phyloP scores from a whole-genome alignment of 139 green algal species.

The Diplosphaera chodatii region DNA sequence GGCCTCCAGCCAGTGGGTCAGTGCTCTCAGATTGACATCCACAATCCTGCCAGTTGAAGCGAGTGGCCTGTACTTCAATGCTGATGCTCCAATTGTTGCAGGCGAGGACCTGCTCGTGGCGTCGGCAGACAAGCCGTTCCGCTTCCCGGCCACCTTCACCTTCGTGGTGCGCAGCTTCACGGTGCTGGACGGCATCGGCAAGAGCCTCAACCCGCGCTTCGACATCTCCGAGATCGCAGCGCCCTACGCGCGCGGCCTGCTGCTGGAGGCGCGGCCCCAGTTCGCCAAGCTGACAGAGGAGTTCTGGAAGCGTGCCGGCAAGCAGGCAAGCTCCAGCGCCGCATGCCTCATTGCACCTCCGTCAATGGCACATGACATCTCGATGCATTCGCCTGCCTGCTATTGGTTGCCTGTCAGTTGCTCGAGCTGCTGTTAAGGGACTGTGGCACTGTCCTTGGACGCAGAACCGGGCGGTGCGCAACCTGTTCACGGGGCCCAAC shows the following conservation, averaged over 20 bases:
- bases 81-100: too few species aligned
- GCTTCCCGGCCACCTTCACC: conserved; percentile 97
- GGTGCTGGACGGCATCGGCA: conserved; percentile 97
- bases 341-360: too few species aligned
- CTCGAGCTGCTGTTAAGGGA: too few species aligned
- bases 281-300: conserved; percentile 51
- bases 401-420: too few species aligned
- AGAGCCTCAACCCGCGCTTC: conserved; percentile 88
- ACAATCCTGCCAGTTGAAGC: too few species aligned
- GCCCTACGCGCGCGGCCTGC: conserved; percentile 86
- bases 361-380: too few species aligned
- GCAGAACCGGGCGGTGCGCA: conserved; percentile 83
- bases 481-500: conserved; percentile 91
- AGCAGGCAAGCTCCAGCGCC: conserved; percentile 32
- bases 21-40: too few species aligned
- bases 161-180: conserved; percentile 89
- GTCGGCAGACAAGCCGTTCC: conserved; percentile 93
- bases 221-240: conserved; percentile 96
- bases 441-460: too few species aligned
- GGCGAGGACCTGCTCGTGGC: conserved; percentile 94
- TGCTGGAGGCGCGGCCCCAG: conserved; percentile 59
- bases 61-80: too few species aligned
- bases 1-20: too few species aligned
- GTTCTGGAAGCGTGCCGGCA: conserved; percentile 38
- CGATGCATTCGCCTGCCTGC: too few species aligned